Evolutionary conservation across 176 grass and related monocot species (phyloP), one percentile per base, ranked within the genome.

Genomic region (Zizania latifolia): DNA sequence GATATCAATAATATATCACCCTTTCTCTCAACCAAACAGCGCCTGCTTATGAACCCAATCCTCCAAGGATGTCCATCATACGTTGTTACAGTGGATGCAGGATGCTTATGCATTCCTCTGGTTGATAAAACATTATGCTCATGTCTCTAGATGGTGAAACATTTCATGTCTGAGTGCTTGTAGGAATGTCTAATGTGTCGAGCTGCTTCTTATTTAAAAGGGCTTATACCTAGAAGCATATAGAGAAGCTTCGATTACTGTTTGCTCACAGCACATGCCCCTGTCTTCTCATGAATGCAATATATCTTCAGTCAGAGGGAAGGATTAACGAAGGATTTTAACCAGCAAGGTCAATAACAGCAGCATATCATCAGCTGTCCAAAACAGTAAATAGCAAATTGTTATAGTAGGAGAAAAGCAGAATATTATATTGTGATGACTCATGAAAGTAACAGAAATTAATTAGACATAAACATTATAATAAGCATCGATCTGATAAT

Each of bases 311-410:
- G 36, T 6, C 4, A 3, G 24, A 40, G 26, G 19, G 33, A 73
- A 61, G 5, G 38, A 3, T n/a, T n/a, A n/a, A n/a, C 56, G 10
- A 26, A 54, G 2, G 14, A 82, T 57, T 59, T 63, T 16, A 71
- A 13, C 48, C 79, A 82, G 85, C 19, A 82, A 77, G 5, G 32
- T 26, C 4, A 56, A 70, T 32, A 65, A 45, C 72, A 79, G 31
- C 22, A 35, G 39, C 33, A 36, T 68, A 59, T n/a, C 31, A 36
- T 33, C 2, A 64, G 8, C 67, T 37, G 62, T 57, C 24, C 17
- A 71, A 71, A 62, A 21, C 53, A 10, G 27, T 29, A 56, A 45
- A 72, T 11, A 37, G 22, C 1, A 43, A 33, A 38, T 29, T 37
- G 59, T 14, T 48, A 41, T 45, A n/a, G n/a, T n/a, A 73, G 31